A percentile compares a stretch with the other conserved stretches of the same genome.
phyloP scores from a whole-genome alignment of 2,329 filamentous ascomycete genomes.

The Fusarium cyanostomum region DNA sequence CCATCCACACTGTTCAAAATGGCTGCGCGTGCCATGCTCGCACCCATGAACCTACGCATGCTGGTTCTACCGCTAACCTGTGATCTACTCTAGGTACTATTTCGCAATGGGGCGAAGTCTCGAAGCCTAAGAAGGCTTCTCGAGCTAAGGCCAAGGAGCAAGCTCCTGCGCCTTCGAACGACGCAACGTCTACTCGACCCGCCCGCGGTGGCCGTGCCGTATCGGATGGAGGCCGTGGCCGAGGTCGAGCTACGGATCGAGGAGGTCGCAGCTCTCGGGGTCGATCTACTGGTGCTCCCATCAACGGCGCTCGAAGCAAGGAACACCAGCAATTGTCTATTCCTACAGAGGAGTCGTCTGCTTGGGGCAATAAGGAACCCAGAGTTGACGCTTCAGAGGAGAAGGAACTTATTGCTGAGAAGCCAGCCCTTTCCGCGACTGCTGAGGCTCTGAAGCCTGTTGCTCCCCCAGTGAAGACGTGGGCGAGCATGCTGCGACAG shows the following conservation, averaged over 20 bases:
- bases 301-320: constrained; percentile 70
- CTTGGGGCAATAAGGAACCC: constrained; percentile 56
- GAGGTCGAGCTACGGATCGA: constrained; percentile 70
- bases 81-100: constrained; percentile 68
- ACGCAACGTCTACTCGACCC: constrained; percentile 59
- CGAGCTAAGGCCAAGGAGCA: constrained; percentile 77
- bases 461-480: constrained; percentile 64
- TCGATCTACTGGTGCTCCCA: constrained; percentile 64
- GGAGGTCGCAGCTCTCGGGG: constrained; percentile 71
- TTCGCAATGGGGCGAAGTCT: constrained; percentile 86
- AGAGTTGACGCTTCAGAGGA: constrained; percentile 48
- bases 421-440: constrained; percentile 45
- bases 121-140: constrained; percentile 80
- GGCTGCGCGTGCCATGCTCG: constrained; percentile 9
- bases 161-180: constrained; percentile 60
- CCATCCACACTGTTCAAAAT: constrained; percentile 11
- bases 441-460: constrained; percentile 52
- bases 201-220: constrained; percentile 70
- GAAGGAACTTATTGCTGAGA: constrained; percentile 46
- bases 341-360: constrained; percentile 74
- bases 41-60: background rate
- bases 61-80: constrained; percentile 42
- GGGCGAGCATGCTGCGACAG: constrained; percentile 79
- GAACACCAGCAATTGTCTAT: constrained; percentile 67
- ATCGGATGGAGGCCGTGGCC: constrained; percentile 69